Evolutionary conservation across 2,329 filamentous ascomycete genomes (phyloP), one percentile per base, ranked within the genome.

Genomic region (Beauveria australis): DNA sequence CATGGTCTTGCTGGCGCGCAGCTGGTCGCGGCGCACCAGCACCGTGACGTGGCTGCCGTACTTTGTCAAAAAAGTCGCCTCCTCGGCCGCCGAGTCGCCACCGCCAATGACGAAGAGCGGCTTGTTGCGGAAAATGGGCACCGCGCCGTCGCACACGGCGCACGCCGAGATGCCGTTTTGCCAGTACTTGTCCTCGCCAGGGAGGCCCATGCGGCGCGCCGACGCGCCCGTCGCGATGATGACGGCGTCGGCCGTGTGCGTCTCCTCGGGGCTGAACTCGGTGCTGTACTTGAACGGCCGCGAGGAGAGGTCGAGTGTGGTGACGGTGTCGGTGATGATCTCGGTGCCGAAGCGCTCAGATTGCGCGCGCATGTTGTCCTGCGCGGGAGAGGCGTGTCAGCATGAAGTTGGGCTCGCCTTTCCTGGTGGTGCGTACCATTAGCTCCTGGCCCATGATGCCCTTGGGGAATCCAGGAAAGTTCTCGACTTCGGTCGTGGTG

Each of bases 401-500:
- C 14, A 55, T 19, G 8, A 14, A 37, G 6, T 51, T 19, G 43
- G n/a, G 5, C 44, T 12, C 19, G 18, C 47, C 1, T 37, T 16
- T n/a, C 14, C 24, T 28, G n/a, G 12, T 28, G 30, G 48, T 41
- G 69, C 79, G 60, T 66, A 85, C 83, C 94, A 99, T 99, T 66
- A 99, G 80, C 71, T 91, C 88, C 61, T 83, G 77, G 66, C 94
- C 94, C 76, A 91, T 89, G 73, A 99, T 92, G 65, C 88, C 89
- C 69, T 90, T 84, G 70, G 90, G 89, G 79, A 97, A 99, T 53
- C 94, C 94, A 28, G 94, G 94, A 77, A 89, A 99, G 83, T 99
- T 99, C 81, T 99, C 94, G 63, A 99, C 87, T 67, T 99, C 95
- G 70, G 96, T 97, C 60, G 94, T 99, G 28, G 95, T 99, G 60